Base-by-base conservation (phyloP, 2,329 filamentous ascomycete genomes). In the Parastagonospora nodorum region DNA sequence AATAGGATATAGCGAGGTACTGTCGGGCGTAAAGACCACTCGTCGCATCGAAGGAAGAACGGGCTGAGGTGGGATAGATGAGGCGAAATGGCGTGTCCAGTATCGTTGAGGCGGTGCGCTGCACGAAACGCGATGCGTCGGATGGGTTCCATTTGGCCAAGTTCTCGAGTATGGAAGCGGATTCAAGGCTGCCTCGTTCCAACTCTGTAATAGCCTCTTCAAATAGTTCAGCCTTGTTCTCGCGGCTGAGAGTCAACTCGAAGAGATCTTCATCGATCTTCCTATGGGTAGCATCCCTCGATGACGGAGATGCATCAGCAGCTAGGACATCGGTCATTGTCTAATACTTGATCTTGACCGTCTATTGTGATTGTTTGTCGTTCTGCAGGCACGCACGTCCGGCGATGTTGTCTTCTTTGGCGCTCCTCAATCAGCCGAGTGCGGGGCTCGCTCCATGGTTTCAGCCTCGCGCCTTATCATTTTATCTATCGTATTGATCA, bases 1-100 rank as follows among this genome's bases (percentile, higher is more conserved):
- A 61, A 32, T 60, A 61, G 1, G 58, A 61, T 15, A 61, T 48
- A 2, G 57, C 57, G 36, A 58, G 33, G 28, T 58, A 60, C 11
- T 61, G 58, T 9, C 58, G 53, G 5, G 55, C 51, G 30, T 56
- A 56, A 0, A 58, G 27, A 9, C 42, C 54, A n/a, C 19, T 5
- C 19, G 8, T 39, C 9, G 58, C 50, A 1, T 60, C 28, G 30
- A 55, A 60, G 5, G 49, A 46, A 11, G 15, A 7, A 4, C 48
- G 33, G 4, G 42, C 45, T 3, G 38, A 27, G 9, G 49, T 47
- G 1, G 54, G 53, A 15, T 48, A 61, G n/a, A 60, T 33, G 2
- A 61, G 50, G 10, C 58, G 58, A n/a, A 61, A 61, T 0, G 56
- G 51, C 3, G 54, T 58, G 14, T 52, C 38, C 4, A 58, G 14